Base-by-base conservation (phyloP, 768 basidiomycete species). In the Rhodotorula babjevae region DNA sequence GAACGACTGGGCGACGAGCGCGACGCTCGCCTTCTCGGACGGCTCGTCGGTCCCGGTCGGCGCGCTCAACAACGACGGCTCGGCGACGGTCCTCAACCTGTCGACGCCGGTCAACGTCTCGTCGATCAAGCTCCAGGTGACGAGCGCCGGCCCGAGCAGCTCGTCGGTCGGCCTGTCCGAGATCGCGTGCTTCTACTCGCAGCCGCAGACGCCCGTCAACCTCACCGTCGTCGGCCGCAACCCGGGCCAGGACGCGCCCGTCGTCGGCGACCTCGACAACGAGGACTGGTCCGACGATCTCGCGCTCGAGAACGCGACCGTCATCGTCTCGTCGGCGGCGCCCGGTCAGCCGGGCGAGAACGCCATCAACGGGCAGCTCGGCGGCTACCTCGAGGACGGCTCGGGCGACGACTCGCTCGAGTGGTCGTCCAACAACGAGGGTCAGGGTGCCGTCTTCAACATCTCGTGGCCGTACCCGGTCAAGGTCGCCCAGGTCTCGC, bases 61-160 rank as follows among this genome's bases (percentile, higher is more conserved):
- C 12, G 15, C 61, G 5, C 69, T 76, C 57, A 47, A 71, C 76
- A 76, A 74, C 67, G 49, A 61, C 27, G 76, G 72, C 29, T n/a
- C 47, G 0, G 67, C 72, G 12, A 74, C 69, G 42, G 50, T 62
- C 21, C 42, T 74, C 69, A 71, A 69, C 29, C 60, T 76, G 3
- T 11, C 62, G 33, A n/a, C 47, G 36, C 66, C 69, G 0, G 46
- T 63, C 67, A 71, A 71, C 60, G 69, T 60, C n/a, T 64, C 74
- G 33, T 67, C 63, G 7, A 64, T 75, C n/a, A 29, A 59, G 33
- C 65, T 72, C 61, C 59, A 55, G 8, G 70, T 75, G 53, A 59
- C 33, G 23, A 44, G 47, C 33, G 67, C 50, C 33, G 2, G n/a
- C 11, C 2, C 21, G 0, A 18, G 49, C 4, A 69, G 47, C 11